Base-by-base conservation (phyloP, 2,329 filamentous ascomycete genomes). In the Aspergillus sp. region DNA sequence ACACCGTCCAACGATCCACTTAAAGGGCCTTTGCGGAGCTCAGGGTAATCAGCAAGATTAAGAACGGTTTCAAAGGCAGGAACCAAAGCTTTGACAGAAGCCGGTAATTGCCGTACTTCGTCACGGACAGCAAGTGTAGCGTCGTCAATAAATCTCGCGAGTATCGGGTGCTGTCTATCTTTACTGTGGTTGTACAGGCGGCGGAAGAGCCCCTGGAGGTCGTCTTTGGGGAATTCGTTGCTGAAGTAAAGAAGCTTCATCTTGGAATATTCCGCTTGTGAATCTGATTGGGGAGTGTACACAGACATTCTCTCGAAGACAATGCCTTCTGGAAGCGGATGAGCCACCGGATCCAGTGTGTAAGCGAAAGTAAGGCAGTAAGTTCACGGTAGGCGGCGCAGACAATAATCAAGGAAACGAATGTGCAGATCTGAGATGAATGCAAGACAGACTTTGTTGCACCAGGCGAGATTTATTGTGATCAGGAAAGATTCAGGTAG, bases 221-320 rank as follows among this genome's bases (percentile, higher is more conserved):
- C 75, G 46, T 81, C 79, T 6, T 68, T 66, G 0, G 80, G 79
- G 51, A 82, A 79, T 59, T 82, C 78, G 55, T 82, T 81, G 64
- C 75, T 72, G 66, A 82, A 82, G 64, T 77, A 80, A n/a, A 72
- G 51, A 37, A 81, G 47, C 57, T 62, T 64, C 55, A 63, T 57
- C 25, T 58, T 60, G 21, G 47, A 37, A 19, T 49, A 31, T 21
- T 51, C 50, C n/a, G 39, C 39, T 17, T 40, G 23, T 43, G 58
- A 40, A 8, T 47, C 45, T 7, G 46, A 53, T 7, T 45, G 27
- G 8, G 58, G 45, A 35, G 52, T 61, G 50, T 56, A 60, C 23
- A 54, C 45, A 6, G 49, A 19, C 54, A 57, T 57, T 37, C 43
- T 40, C 15, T 40, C 15, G 40, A 33, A 43, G 50, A 35, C 48